Percentiles rank a stretch among this genome's conserved stretches.
Evolutionary conservation across 2,329 filamentous ascomycete genomes (phyloP).

Genomic region (Fusarium xylarioides): DNA sequence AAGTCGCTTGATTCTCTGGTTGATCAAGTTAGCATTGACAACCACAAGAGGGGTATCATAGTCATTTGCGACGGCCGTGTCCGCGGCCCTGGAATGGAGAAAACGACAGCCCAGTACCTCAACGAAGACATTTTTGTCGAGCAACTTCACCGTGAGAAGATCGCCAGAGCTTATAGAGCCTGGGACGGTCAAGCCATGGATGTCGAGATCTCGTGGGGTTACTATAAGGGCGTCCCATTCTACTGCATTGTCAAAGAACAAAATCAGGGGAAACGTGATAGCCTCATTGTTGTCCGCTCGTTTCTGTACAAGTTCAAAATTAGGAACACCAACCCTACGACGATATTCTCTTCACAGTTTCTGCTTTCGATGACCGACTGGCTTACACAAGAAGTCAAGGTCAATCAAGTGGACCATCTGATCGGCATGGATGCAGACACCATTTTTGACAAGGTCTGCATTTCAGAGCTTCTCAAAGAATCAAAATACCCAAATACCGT

Average conservation of each 20-base stretch:
- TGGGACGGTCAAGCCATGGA: conserved; percentile 52
- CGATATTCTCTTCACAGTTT: conserved; percentile 50
- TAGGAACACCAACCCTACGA: conserved; percentile 46
- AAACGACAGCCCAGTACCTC: conserved; percentile 46
- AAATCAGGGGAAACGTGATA: conserved; percentile 56
- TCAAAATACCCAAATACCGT: conserved; percentile 49
- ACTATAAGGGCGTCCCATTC: conserved; percentile 52
- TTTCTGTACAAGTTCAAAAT: conserved; percentile 55
- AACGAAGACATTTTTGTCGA: conserved; percentile 51
- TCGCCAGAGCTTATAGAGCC: conserved; percentile 49
- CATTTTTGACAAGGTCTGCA: conserved; percentile 49
- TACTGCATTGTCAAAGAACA: conserved; percentile 54
- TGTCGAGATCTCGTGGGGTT: conserved; percentile 48
- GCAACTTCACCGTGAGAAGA: conserved; percentile 37
- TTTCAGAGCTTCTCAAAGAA: conserved; percentile 49
- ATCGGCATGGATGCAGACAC: conserved; percentile 55
- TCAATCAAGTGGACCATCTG: conserved; percentile 48
- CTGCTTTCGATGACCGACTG: conserved; percentile 47
- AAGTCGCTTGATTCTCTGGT: conserved; percentile 45
- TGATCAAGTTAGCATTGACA: conserved; percentile 30
- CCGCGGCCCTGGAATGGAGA: conserved; percentile 37
- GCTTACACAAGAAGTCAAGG: conserved; percentile 42
- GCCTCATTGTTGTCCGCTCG: conserved; percentile 52
- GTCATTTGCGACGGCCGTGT: conserved; percentile 40
- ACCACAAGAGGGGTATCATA: conserved; percentile 36